Percentiles rank a stretch among this genome's conserved stretches.
Conservation (phyloP, 371 early-diverging fungal species). For the Mucor saturninus region DNA sequence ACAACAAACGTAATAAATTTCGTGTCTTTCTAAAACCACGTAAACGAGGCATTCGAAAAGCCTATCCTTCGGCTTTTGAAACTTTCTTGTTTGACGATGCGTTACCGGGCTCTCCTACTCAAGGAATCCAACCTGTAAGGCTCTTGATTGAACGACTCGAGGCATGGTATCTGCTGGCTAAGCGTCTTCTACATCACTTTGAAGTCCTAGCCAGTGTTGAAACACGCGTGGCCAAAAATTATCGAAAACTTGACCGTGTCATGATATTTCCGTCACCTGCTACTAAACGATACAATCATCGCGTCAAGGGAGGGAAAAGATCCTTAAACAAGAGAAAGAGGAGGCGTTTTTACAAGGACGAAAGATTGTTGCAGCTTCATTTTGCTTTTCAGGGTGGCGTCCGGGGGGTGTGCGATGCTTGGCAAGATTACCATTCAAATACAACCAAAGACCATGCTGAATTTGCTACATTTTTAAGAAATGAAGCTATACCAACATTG, state of each 20-base stretch:
- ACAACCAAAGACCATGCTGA: conserved; percentile 37
- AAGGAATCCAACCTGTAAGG: conserved; percentile 40
- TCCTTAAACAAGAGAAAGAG: neutral
- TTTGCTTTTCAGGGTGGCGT: conserved; percentile 35
- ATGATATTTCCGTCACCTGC: conserved; percentile 16
- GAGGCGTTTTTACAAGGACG: conserved; percentile 3
- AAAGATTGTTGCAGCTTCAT: conserved; percentile 29
- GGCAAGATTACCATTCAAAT: conserved; percentile 35
- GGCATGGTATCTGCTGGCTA: conserved; percentile 39
- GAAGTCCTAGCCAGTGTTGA: conserved; percentile 34
- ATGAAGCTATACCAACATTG: conserved; percentile 35
- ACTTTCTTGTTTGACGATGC: conserved; percentile 31
- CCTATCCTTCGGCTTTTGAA: conserved; percentile 30
- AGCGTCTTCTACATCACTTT: conserved; percentile 36
- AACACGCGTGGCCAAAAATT: conserved; percentile 37
- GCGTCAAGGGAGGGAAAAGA: neutral
- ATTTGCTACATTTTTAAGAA: conserved; percentile 32
- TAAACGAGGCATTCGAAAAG: conserved; percentile 20
- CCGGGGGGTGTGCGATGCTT: conserved; percentile 36
- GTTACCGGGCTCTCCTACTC: conserved; percentile 6
- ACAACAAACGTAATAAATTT: conserved; percentile 4
- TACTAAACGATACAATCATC: neutral
- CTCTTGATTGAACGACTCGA: conserved; percentile 41
- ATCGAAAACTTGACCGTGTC: conserved; percentile 26
- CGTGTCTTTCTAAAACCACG: conserved; percentile 1